Evolutionary conservation across 1,284 basidiomycete species (phyloP).

Genomic region (Leccinum huronense): DNA sequence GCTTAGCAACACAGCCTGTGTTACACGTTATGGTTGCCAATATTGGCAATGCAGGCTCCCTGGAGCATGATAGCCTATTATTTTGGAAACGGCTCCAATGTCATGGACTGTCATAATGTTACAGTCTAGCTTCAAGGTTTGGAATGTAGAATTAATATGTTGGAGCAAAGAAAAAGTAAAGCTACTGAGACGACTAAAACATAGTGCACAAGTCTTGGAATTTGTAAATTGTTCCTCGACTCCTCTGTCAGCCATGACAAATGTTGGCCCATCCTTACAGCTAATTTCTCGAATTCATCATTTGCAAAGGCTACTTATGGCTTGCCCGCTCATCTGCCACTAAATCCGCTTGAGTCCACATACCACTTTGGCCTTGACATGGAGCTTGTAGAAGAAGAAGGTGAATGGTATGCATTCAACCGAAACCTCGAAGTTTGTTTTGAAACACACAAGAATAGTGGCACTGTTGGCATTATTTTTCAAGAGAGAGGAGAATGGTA

Average conservation of each 20-base stretch:
- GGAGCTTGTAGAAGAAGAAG: background rate
- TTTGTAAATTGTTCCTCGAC: background rate
- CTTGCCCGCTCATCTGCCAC: background rate
- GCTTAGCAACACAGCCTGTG: background rate
- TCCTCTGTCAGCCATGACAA: background rate
- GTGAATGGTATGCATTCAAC: background rate
- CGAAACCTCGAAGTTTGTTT: background rate
- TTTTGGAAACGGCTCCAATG: background rate
- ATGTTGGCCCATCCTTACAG: background rate
- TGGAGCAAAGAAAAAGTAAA: background rate
- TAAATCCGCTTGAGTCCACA: background rate
- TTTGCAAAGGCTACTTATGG: background rate
- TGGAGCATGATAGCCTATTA: background rate
- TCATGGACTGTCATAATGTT: background rate
- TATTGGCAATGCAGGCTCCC: background rate
- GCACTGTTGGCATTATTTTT: background rate
- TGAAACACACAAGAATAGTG: background rate
- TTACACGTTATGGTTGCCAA: constrained; percentile 1
- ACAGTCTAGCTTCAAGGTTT: background rate
- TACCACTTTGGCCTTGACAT: background rate
- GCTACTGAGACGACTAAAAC: background rate
- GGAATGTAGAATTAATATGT: background rate
- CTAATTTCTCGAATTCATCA: constrained; percentile 1
- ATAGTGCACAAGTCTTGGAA: background rate
- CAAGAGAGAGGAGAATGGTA: background rate